Conservation (phyloP, 73 alveolate genomes). For the Paramecium pentaurelia region DNA sequence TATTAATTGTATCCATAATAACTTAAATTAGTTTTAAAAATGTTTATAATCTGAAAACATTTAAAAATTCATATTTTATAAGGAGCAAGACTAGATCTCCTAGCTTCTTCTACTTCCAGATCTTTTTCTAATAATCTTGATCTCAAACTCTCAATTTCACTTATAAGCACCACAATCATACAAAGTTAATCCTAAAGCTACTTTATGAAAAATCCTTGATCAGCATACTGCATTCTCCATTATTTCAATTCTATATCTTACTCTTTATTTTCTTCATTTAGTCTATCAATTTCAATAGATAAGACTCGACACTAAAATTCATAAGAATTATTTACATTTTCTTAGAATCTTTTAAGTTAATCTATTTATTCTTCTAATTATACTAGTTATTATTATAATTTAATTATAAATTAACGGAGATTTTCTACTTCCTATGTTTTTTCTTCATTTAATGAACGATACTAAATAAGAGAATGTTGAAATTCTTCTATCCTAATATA, state of each 20-base stretch:
- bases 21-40: no score
- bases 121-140: neutral
- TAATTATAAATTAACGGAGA: neutral
- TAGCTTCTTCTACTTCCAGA: neutral
- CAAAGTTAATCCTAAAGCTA: neutral
- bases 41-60: no score
- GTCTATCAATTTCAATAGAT: neutral
- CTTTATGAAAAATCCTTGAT: neutral
- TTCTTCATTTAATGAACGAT: neutral
- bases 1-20: no score
- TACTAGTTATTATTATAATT: neutral
- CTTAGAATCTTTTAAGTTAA: neutral
- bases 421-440: neutral
- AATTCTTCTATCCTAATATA: neutral
- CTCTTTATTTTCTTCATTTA: neutral
- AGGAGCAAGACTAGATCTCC: slow-evolving; percentile 24
- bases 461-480: neutral
- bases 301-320: neutral
- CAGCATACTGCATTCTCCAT: slow-evolving; percentile 36
- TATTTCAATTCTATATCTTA: neutral
- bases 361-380: neutral
- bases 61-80: neutral
- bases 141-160: slow-evolving; percentile 5
- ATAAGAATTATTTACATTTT: neutral
- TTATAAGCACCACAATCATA: neutral